Conservation (phyloP, 2,329 filamentous ascomycete species). For the Ascosphaera acerosa region DNA sequence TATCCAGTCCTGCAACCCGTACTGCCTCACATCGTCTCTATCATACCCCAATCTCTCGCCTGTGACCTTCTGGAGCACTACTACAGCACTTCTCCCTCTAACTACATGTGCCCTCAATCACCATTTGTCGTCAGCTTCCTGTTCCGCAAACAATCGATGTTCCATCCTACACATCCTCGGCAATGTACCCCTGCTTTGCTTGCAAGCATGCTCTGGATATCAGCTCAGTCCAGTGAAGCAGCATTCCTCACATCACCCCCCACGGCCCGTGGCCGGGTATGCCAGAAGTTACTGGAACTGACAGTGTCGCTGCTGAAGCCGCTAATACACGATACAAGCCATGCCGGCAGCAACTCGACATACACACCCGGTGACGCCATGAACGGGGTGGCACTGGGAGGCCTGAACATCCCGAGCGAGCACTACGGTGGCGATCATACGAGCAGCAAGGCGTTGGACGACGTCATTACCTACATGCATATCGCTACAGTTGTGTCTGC, state of each 20-base stretch:
- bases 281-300: conserved; percentile 67
- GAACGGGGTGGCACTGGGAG: conserved; percentile 53
- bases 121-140: conserved; percentile 76
- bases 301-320: conserved; percentile 68
- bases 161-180: conserved; percentile 57
- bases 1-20: conserved; percentile 74
- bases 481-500: conserved; percentile 76
- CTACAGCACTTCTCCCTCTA: conserved; percentile 67
- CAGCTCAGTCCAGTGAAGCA: conserved; percentile 75
- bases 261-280: conserved; percentile 62
- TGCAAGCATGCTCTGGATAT: conserved; percentile 90
- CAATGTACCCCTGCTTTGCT: conserved; percentile 63
- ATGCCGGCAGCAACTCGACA: conserved; percentile 23
- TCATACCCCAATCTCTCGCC: conserved; percentile 55
- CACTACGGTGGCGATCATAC: conserved; percentile 30
- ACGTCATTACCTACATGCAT: conserved; percentile 79
- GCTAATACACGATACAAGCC: conserved; percentile 44
- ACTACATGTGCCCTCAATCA: conserved; percentile 68
- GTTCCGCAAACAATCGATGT: conserved; percentile 67
- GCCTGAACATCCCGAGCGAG: conserved; percentile 46
- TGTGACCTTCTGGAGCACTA: conserved; percentile 81
- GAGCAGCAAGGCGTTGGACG: conserved; percentile 57
- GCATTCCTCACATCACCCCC: conserved; percentile 60
- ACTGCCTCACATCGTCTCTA: conserved; percentile 54
- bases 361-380: conserved; percentile 29